These are phyloP conservation scores for Bruguiera parviflora DNA, from an alignment of 345 rosid species.

Conservation along the genomic window DNA sequence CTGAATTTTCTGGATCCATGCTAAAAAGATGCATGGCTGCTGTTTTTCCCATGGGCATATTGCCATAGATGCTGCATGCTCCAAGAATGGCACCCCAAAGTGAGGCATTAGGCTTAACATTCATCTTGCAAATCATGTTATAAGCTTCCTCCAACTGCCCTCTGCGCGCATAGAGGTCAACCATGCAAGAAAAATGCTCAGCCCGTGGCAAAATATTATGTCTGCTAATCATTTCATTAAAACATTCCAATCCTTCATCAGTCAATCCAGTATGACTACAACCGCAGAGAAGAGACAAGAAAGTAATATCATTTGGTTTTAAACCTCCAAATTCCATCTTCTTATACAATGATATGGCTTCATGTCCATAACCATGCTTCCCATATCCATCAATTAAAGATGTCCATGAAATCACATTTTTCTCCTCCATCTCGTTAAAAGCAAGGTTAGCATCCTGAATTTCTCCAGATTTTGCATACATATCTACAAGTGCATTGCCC, in stretches of 20 bases:
- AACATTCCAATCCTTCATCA: conserved; percentile 22
- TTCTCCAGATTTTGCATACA: conserved; percentile 36
- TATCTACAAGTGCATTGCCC: conserved; percentile 26
- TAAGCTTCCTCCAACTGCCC: conserved; percentile 26
- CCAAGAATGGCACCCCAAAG: conserved; percentile 30
- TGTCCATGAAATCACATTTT: conserved; percentile 32
- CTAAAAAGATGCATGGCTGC: conserved; percentile 18
- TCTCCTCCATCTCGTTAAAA: conserved; percentile 24
- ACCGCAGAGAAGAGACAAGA: conserved; percentile 31
- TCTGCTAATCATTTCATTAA: conserved; percentile 21
- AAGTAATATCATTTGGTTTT: conserved; percentile 27
- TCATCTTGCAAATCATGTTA: conserved; percentile 15
- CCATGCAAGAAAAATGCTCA: conserved; percentile 26
- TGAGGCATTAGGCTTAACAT: conserved; percentile 20
- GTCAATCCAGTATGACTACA: conserved; percentile 29
- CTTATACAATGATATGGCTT: conserved; percentile 23
- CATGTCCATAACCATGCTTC: conserved; percentile 25
- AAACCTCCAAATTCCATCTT: conserved; percentile 28
- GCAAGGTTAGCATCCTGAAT: conserved; percentile 24
- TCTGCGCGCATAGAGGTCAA: conserved; percentile 25
- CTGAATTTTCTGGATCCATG: conserved; percentile 24
- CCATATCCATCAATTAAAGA: conserved; percentile 28
- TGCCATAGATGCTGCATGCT: conserved; percentile 22
- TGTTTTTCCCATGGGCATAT: conserved; percentile 20
- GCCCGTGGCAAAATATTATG: conserved; percentile 16